Conservation (phyloP, 495 filamentous ascomycete species). For the Lasiosphaeria ovina region DNA sequence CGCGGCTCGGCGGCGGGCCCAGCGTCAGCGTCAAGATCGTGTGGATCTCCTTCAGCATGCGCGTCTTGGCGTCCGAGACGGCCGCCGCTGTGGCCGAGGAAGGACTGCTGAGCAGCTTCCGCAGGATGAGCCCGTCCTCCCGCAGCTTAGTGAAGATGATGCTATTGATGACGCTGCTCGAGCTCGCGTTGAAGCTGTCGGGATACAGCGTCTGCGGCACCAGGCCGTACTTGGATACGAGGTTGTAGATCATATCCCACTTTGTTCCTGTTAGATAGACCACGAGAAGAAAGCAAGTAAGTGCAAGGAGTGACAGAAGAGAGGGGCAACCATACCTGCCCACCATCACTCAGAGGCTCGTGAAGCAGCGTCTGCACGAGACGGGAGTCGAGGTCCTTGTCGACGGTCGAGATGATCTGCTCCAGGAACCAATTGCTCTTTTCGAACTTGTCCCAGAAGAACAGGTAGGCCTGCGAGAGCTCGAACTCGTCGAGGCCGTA, state of each 20-base stretch:
- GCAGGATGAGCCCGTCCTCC: slow-evolving; percentile 69
- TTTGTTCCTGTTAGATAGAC: no score
- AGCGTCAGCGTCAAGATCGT: slow-evolving; percentile 74
- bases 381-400: slow-evolving; percentile 64
- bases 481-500: slow-evolving; percentile 77
- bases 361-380: slow-evolving; percentile 64
- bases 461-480: slow-evolving; percentile 83
- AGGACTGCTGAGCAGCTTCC: slow-evolving; percentile 43
- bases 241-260: slow-evolving; percentile 89
- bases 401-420: slow-evolving; percentile 69
- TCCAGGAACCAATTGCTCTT: slow-evolving; percentile 89
- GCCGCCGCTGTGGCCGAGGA: slow-evolving; percentile 21
- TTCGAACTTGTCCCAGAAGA: slow-evolving; percentile 93
- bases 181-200: slow-evolving; percentile 72
- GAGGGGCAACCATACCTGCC: slow-evolving; percentile 48
- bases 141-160: slow-evolving; percentile 84
- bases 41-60: slow-evolving; percentile 75
- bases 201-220: slow-evolving; percentile 78
- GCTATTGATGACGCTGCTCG: slow-evolving; percentile 64
- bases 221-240: slow-evolving; percentile 82
- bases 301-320: no score
- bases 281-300: no score
- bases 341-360: slow-evolving; percentile 73
- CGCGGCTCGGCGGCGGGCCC: slow-evolving; percentile 68
- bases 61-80: slow-evolving; percentile 57